Percentiles rank a stretch among this genome's conserved stretches.
Evolutionary conservation across 306 rosid genomes (phyloP).

Genomic region (Medicago lupulina): DNA sequence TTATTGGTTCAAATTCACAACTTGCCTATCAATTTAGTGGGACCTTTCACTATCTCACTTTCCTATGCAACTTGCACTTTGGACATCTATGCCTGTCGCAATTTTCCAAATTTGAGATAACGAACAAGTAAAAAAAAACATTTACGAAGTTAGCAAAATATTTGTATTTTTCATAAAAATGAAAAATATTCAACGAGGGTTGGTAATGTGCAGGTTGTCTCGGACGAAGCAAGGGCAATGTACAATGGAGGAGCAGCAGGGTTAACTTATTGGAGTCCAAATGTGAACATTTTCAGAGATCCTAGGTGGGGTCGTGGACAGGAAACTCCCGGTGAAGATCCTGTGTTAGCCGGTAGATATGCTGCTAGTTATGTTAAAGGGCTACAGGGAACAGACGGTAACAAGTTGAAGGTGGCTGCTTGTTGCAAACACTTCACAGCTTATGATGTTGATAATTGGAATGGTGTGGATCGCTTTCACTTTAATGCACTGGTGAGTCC

Average conservation of each 20-base stretch:
- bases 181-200: not conserved
- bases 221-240: conserved; percentile 98
- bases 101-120: not conserved
- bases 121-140: not conserved
- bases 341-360: conserved; percentile 70
- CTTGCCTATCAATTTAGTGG: conserved; percentile 30
- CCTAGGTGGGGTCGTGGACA: conserved; percentile 99
- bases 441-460: conserved; percentile 90
- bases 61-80: conserved; percentile 42
- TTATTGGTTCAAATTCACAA: conserved; percentile 37
- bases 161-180: not conserved
- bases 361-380: conserved; percentile 81
- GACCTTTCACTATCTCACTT: conserved; percentile 2
- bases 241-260: conserved; percentile 85
- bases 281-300: conserved; percentile 82
- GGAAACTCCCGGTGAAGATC: conserved; percentile 99
- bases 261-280: conserved; percentile 93
- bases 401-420: conserved; percentile 86
- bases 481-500: conserved; percentile 74
- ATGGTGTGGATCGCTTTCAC: conserved; percentile 89
- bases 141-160: conserved; percentile 1
- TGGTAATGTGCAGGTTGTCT: conserved; percentile 64
- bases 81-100: not conserved
- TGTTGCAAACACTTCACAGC: conserved; percentile 92
- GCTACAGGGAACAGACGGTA: conserved; percentile 70